phyloP scores from a whole-genome alignment of 352 stramenopile species.

The Globisporangium lucens region DNA sequence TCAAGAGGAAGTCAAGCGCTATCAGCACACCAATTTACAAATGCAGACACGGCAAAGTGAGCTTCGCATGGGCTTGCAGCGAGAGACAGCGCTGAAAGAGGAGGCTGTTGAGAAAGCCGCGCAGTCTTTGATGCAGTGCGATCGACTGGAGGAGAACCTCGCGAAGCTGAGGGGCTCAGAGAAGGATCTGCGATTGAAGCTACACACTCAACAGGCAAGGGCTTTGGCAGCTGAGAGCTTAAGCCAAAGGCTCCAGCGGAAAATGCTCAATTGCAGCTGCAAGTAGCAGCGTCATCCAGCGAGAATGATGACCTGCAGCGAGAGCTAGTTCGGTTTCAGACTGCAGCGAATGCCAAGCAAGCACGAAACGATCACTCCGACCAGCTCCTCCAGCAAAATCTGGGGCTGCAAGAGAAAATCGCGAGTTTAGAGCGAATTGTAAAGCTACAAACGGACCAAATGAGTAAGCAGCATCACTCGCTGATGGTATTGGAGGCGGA shows the following conservation, averaged over 20 bases:
- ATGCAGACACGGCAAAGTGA: conserved; percentile 16
- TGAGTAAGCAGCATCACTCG: conserved; percentile 29
- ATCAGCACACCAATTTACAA: neutral
- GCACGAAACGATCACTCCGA: neutral
- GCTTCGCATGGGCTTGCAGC: conserved; percentile 19
- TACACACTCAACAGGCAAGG: conserved; percentile 2
- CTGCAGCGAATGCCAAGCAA: conserved; percentile 2
- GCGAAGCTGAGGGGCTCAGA: conserved; percentile 2
- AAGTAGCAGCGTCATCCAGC: neutral
- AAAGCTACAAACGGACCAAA: conserved; percentile 18
- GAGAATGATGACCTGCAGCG: neutral
- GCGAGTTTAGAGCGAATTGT: conserved; percentile 17
- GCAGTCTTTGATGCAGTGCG: conserved; percentile 28
- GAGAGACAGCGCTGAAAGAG: conserved; percentile 22
- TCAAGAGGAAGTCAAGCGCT: conserved; percentile 14
- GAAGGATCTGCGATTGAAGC: conserved; percentile 11
- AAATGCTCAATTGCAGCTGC: neutral
- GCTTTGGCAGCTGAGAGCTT: conserved; percentile 5
- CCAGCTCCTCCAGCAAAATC: conserved; percentile 14
- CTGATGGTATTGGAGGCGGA: conserved; percentile 23
- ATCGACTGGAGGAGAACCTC: conserved; percentile 6
- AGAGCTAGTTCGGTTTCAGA: neutral
- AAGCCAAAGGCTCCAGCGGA: neutral
- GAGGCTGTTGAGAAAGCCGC: conserved; percentile 45
- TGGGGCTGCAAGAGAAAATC: conserved; percentile 8